Evolutionary conservation across 169 alveolate species (phyloP).

Genomic region (Perkinsus chesapeaki): DNA sequence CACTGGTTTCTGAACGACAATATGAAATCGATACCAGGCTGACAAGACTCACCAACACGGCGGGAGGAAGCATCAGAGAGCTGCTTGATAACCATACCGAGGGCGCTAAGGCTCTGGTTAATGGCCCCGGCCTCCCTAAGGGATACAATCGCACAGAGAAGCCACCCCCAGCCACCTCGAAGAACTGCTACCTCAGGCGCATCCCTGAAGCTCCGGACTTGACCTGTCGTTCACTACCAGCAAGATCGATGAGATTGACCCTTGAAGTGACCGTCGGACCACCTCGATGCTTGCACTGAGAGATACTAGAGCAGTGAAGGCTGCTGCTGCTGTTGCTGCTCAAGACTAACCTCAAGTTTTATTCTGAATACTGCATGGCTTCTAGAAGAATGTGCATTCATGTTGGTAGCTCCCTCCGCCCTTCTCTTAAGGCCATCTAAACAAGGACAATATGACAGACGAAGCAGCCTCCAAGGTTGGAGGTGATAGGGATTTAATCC

Average conservation of each 20-base stretch:
- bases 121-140: slow-evolving; percentile 29
- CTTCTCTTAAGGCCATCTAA: slow-evolving; percentile 18
- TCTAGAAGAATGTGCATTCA: slow-evolving; percentile 61
- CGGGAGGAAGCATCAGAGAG: not conserved
- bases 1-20: not conserved
- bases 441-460: too few species aligned
- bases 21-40: not conserved
- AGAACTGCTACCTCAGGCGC: not conserved
- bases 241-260: slow-evolving; percentile 17
- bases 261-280: not conserved
- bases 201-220: not conserved
- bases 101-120: slow-evolving; percentile 21
- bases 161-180: not conserved
- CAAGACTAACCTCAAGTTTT: not conserved
- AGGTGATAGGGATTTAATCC: too few species aligned
- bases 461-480: not conserved
- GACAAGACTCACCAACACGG: not conserved
- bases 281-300: not conserved
- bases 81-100: slow-evolving; percentile 17
- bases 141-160: not conserved
- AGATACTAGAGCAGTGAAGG: not conserved
- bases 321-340: not conserved
- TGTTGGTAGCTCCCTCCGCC: slow-evolving; percentile 48
- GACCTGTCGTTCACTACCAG: slow-evolving; percentile 19
- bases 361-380: slow-evolving; percentile 62